Percentiles rank a stretch among this genome's conserved stretches.
phyloP scores from a whole-genome alignment of 148 eudicot species.

The Nyssa sinensis region DNA sequence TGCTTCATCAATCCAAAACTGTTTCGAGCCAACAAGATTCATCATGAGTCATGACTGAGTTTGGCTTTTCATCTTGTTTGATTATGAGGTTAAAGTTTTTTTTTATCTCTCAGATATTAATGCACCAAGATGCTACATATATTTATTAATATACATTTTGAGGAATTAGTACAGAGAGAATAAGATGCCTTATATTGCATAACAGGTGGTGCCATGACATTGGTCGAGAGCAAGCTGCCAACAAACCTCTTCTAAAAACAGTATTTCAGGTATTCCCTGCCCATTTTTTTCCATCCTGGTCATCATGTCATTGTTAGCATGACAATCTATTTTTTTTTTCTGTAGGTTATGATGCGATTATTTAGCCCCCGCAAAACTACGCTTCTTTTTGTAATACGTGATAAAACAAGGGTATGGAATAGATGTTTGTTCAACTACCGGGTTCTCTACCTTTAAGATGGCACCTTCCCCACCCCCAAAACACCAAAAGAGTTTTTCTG shows the following conservation, averaged over 20 bases:
- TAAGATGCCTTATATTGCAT: not conserved
- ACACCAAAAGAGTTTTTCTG: no score
- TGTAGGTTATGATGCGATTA: slow-evolving; percentile 46
- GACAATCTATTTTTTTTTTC: not conserved
- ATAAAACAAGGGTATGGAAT: slow-evolving; percentile 44
- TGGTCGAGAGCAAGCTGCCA: slow-evolving; percentile 58
- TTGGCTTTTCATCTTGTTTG: not conserved
- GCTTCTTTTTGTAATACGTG: slow-evolving; percentile 50
- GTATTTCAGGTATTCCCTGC: slow-evolving; percentile 42
- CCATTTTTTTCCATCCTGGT: not conserved
- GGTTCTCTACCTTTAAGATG: not conserved
- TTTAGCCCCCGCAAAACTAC: slow-evolving; percentile 52
- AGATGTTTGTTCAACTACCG: not conserved
- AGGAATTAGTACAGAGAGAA: not conserved
- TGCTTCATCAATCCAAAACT: no score
- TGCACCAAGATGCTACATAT: no score
- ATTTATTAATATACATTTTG: not conserved
- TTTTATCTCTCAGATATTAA: not conserved
- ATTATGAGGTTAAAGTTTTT: not conserved
- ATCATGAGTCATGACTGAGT: not conserved
- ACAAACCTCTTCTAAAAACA: slow-evolving; percentile 45
- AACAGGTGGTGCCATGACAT: slow-evolving; percentile 56
- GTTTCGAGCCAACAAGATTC: not conserved
- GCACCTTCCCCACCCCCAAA: no score
- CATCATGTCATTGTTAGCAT: not conserved